phyloP scores from a whole-genome alignment of 2,329 filamentous ascomycete genomes.

The Epichloe sylvatica region DNA sequence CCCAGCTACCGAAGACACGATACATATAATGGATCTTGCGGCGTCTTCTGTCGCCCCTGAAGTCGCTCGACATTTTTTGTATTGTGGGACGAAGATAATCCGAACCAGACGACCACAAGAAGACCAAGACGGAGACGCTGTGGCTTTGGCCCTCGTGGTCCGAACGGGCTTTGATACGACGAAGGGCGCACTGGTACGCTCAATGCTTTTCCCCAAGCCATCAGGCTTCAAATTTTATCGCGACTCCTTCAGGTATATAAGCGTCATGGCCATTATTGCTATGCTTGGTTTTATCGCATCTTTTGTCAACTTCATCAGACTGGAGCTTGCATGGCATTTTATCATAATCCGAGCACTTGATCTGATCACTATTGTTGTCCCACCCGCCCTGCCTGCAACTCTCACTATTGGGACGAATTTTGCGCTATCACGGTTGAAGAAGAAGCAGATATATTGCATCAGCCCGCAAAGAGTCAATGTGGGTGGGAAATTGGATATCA shows the following conservation, averaged over 20 bases:
- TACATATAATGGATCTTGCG: slow-evolving; percentile 62
- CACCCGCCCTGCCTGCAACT: slow-evolving; percentile 85
- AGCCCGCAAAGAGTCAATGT: slow-evolving; percentile 96
- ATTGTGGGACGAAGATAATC: slow-evolving; percentile 90
- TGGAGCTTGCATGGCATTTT: slow-evolving; percentile 73
- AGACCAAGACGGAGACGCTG: slow-evolving; percentile 72
- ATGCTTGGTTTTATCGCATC: slow-evolving; percentile 78
- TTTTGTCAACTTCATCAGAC: slow-evolving; percentile 79
- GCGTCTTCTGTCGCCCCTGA: slow-evolving; percentile 73
- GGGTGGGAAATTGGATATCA: slow-evolving; percentile 84
- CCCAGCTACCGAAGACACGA: slow-evolving; percentile 65
- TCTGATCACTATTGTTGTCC: slow-evolving; percentile 93
- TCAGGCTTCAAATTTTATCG: slow-evolving; percentile 98
- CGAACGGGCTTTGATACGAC: slow-evolving; percentile 96
- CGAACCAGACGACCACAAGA: slow-evolving; percentile 80
- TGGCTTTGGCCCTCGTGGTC: slow-evolving; percentile 80
- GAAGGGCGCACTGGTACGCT: slow-evolving; percentile 86
- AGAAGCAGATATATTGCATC: slow-evolving; percentile 91
- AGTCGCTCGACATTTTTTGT: slow-evolving; percentile 79
- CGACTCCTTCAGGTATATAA: slow-evolving; percentile 95
- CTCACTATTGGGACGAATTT: slow-evolving; percentile 96
- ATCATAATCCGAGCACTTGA: slow-evolving; percentile 89
- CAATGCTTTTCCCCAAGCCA: slow-evolving; percentile 97
- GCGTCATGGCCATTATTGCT: slow-evolving; percentile 84
- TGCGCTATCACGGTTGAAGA: slow-evolving; percentile 70